Evolutionary conservation across 345 rosid species (phyloP), one percentile per base, ranked within the genome.

Genomic region (Triadica sebifera): DNA sequence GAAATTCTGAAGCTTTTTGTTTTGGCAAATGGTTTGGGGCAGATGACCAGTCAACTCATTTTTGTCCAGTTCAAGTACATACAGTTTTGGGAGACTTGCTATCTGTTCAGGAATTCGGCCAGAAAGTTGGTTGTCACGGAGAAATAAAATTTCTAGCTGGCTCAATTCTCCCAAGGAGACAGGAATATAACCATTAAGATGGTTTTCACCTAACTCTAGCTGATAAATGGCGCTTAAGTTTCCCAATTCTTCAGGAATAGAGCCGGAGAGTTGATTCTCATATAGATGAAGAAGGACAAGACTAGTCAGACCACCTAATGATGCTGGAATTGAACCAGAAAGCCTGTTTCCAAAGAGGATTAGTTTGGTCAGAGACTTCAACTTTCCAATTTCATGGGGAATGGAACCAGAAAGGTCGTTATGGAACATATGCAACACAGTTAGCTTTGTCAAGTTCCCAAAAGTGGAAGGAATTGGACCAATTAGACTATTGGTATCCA

Each of bases 381-480:
- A 29, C 34, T 29, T 29, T 2, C 34, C 34, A 29, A 29, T 29
- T 29, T 29, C 34, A 29, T 29, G 34, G 2, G 34, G 34, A 29
- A 29, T 29, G 34, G 2, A 29, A 29, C 34, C 34, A 29, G 34
- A 29, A 2, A 29, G 34, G 34, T 29, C 2, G 2, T 29, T 29
- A 29, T 29, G 1, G 34, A 29, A 29, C 34, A 29, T 29, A 29
- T 29, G 34, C 34, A 29, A 29, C 2, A 29, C 34, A 29, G 34
- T 29, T 1, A 29, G 34, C 34, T 29, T 29, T 29, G 34, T 29
- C 34, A 29, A 29, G 34, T 29, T 22, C 12, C 62, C 12, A 1
- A 80, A 29, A 12, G 72, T 38, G 46, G 77, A 37, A 49, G 84
- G 84, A 43, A 75, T 68, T 12, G 72, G 47, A 62, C 84, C 77